Evolutionary conservation across 768 basidiomycete species (phyloP).

Genomic region (Lentinula sp.): DNA sequence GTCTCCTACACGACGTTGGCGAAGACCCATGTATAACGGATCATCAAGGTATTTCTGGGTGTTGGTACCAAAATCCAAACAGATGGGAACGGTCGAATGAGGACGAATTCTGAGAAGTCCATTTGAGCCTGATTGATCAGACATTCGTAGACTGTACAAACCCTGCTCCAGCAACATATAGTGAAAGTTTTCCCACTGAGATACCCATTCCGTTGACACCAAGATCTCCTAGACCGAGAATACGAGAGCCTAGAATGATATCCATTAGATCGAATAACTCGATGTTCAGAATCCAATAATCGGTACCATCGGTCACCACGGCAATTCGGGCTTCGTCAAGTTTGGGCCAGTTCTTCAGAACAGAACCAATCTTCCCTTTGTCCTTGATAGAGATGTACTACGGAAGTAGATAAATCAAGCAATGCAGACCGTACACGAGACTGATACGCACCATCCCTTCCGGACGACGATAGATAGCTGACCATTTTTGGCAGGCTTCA

Average conservation of each 20-base stretch:
- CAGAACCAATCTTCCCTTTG: conserved; percentile 68
- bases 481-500: conserved; percentile 83
- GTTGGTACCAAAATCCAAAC: conserved; percentile 87
- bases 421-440: neutral
- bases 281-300: neutral
- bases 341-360: conserved; percentile 69
- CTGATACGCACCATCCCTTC: conserved; percentile 57
- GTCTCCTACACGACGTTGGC: conserved; percentile 57
- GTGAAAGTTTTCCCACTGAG: conserved; percentile 86
- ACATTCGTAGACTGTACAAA: conserved; percentile 23
- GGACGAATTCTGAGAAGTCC: conserved; percentile 56
- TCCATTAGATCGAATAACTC: neutral
- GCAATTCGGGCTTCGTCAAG: conserved; percentile 76
- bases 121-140: neutral
- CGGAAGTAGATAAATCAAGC: conserved; percentile 12
- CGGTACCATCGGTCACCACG: conserved; percentile 85
- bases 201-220: conserved; percentile 61
- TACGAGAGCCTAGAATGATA: conserved; percentile 58
- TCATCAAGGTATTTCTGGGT: conserved; percentile 75
- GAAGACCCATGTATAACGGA: conserved; percentile 84
- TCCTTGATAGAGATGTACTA: conserved; percentile 79
- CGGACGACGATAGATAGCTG: conserved; percentile 67
- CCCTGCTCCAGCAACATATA: conserved; percentile 91
- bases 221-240: conserved; percentile 36
- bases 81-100: conserved; percentile 74